Evolutionary conservation across 495 filamentous ascomycete species (phyloP).

Genomic region (Neurospora sp.): DNA sequence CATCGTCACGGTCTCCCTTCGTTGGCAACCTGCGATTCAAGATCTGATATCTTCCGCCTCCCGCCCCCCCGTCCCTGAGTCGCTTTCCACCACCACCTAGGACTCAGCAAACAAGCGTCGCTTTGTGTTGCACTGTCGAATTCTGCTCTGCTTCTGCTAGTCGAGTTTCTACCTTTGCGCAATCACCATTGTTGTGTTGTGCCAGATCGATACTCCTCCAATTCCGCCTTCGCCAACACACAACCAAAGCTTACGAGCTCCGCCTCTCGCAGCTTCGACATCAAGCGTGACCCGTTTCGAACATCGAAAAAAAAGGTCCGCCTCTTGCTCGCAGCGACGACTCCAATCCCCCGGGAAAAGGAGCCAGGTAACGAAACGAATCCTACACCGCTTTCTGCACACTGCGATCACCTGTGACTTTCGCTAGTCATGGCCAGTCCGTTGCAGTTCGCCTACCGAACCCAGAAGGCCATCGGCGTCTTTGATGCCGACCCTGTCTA

Average conservation of each 20-base stretch:
- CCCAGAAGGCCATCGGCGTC: constrained; percentile 90
- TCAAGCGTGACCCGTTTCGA: background rate
- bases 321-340: background rate
- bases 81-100: background rate
- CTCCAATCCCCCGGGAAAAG: constrained; percentile 7
- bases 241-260: background rate
- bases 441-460: constrained; percentile 90
- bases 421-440: constrained; percentile 81
- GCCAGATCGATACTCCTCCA: background rate
- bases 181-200: background rate
- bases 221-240: background rate
- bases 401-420: constrained; percentile 53
- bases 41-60: background rate
- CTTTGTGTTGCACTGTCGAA: background rate
- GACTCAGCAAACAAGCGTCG: background rate
- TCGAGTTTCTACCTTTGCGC: background rate
- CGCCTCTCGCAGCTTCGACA: background rate
- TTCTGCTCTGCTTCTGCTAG: background rate
- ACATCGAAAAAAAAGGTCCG: background rate
- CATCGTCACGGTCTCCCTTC: constrained; percentile 2
- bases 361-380: constrained; percentile 10
- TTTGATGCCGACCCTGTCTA: constrained; percentile 86
- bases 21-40: background rate
- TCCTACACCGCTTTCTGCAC: constrained; percentile 10
- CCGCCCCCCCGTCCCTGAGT: background rate